Conservation (phyloP, 1,139 yeast species). For the Blastobotrys aristatus region DNA sequence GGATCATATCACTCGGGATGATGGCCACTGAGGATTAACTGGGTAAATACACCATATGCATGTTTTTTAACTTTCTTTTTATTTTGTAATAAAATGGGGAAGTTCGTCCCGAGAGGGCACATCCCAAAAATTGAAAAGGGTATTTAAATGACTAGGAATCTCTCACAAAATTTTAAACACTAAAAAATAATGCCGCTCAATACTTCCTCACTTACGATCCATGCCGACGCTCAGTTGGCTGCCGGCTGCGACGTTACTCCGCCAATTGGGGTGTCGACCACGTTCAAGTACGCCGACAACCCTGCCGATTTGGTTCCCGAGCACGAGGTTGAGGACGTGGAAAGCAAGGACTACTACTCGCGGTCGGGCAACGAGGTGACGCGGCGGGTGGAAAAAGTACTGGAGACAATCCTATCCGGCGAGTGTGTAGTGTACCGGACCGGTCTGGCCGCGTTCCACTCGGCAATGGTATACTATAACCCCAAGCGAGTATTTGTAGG, state of each 20-base stretch:
- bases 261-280: slow-evolving; percentile 79
- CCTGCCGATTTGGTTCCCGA: slow-evolving; percentile 45
- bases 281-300: slow-evolving; percentile 59
- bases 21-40: neutral
- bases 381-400: slow-evolving; percentile 58
- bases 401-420: slow-evolving; percentile 50
- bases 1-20: neutral
- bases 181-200: neutral
- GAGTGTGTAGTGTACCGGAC: slow-evolving; percentile 65
- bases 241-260: slow-evolving; percentile 55
- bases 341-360: slow-evolving; percentile 48
- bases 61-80: too few species aligned
- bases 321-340: slow-evolving; percentile 28
- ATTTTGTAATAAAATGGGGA: too few species aligned
- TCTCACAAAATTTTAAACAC: too few species aligned
- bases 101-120: too few species aligned
- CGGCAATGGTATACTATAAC: slow-evolving; percentile 61
- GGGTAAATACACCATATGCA: too few species aligned
- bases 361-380: slow-evolving; percentile 70
- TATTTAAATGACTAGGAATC: too few species aligned
- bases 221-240: neutral
- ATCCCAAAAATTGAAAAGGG: too few species aligned
- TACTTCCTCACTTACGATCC: neutral
- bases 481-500: slow-evolving; percentile 77
- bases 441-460: slow-evolving; percentile 79